Percentiles rank a stretch among this genome's conserved stretches.
phyloP scores from a whole-genome alignment of 306 rosid genomes.

The Lupinus albus region DNA sequence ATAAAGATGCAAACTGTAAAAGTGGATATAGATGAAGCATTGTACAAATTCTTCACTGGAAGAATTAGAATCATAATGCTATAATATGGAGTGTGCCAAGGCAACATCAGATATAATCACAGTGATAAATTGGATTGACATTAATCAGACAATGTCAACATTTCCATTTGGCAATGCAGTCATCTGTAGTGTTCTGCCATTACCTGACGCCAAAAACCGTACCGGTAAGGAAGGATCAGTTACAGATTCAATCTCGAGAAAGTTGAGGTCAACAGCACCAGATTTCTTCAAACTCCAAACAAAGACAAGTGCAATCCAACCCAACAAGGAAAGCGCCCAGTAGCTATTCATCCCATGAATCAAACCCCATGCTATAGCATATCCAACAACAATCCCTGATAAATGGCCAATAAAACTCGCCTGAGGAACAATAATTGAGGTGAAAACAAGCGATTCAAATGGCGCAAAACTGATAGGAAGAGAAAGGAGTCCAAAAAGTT shows the following conservation, averaged over 20 bases:
- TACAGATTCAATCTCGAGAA: slow-evolving; percentile 91
- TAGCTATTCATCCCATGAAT: slow-evolving; percentile 88
- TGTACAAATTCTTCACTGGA: slow-evolving; percentile 40
- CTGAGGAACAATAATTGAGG: slow-evolving; percentile 94
- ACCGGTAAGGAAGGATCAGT: slow-evolving; percentile 81
- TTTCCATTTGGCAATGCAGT: slow-evolving; percentile 66
- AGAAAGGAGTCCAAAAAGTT: slow-evolving; percentile 92
- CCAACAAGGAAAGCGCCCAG: slow-evolving; percentile 84
- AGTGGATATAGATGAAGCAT: slow-evolving; percentile 30
- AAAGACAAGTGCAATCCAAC: slow-evolving; percentile 75
- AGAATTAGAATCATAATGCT: slow-evolving; percentile 43
- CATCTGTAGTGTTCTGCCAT: slow-evolving; percentile 85
- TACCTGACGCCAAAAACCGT: slow-evolving; percentile 72
- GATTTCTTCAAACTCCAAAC: slow-evolving; percentile 82
- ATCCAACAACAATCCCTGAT: slow-evolving; percentile 90
- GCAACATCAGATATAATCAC: slow-evolving; percentile 37
- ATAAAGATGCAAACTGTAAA: slow-evolving; percentile 14
- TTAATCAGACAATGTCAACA: slow-evolving; percentile 73
- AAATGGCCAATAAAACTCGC: slow-evolving; percentile 97
- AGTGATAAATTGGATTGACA: slow-evolving; percentile 32
- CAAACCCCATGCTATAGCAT: slow-evolving; percentile 97
- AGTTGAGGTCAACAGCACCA: slow-evolving; percentile 63
- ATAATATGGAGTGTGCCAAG: slow-evolving; percentile 36
- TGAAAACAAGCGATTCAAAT: slow-evolving; percentile 87
- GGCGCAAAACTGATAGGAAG: slow-evolving; percentile 98